Conservation (phyloP, 208 protist species). For the Trypanosoma theileri region DNA sequence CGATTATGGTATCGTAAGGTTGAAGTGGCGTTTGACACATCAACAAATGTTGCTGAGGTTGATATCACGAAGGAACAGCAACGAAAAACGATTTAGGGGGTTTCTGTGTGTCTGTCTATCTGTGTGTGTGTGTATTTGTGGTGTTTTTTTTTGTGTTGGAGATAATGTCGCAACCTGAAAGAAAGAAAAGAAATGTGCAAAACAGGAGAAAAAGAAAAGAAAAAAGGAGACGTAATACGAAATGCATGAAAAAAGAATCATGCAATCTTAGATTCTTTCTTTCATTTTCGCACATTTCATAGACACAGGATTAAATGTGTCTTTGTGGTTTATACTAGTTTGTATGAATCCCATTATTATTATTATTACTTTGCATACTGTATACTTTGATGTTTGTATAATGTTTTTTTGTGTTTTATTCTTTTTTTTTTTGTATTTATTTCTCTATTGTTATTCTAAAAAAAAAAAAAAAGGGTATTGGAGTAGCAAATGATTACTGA, state of each 20-base stretch:
- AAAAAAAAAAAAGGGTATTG: neutral
- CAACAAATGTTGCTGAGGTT: conserved; percentile 59
- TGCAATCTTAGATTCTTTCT: too few relatives aligned
- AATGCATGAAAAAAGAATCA: neutral
- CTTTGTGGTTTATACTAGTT: too few relatives aligned
- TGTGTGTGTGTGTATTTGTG: neutral
- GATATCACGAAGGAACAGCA: conserved; percentile 51
- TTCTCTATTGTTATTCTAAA: conserved; percentile 4
- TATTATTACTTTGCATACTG: conserved; percentile 20
- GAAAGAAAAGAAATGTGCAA: too few relatives aligned
- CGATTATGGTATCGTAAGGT: conserved; percentile 72
- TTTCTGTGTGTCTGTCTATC: too few relatives aligned
- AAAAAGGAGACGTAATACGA: neutral
- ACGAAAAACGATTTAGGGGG: conserved; percentile 2
- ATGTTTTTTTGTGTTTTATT: conserved; percentile 12
- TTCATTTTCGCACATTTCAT: neutral
- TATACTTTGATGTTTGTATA: neutral
- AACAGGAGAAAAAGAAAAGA: neutral
- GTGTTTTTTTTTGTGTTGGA: too few relatives aligned
- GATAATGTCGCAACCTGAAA: neutral
- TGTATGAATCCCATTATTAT: neutral
- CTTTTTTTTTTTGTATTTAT: neutral
- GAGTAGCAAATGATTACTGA: conserved; percentile 11
- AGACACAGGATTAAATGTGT: too few relatives aligned
- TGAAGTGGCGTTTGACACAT: conserved; percentile 71